Conservation (phyloP, 1,284 basidiomycete genomes). For the Pseudozyma hubeiensis region DNA sequence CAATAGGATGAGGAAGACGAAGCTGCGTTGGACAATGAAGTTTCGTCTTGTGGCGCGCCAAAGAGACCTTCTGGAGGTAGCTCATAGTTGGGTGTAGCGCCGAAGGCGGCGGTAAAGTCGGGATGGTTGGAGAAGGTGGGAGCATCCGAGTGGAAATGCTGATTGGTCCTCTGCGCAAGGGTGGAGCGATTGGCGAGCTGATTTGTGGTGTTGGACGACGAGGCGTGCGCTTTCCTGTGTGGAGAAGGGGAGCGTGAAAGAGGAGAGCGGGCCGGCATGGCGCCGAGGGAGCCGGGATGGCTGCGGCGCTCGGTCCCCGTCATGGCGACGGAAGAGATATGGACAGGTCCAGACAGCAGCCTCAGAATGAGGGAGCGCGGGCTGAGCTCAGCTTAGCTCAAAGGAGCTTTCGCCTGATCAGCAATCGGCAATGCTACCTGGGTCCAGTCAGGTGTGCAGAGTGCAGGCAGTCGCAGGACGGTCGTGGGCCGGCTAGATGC, state of each 20-base stretch:
- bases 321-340: conserved; percentile 23
- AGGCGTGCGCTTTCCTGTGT: conserved; percentile 11
- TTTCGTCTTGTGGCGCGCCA: conserved; percentile 4
- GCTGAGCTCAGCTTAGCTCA: too few species aligned
- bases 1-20: conserved; percentile 28
- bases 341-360: neutral
- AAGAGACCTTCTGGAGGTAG: conserved; percentile 44
- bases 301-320: conserved; percentile 43
- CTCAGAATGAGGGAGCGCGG: too few species aligned
- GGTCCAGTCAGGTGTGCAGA: too few species aligned
- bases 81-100: conserved; percentile 53
- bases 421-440: too few species aligned
- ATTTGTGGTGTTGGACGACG: conserved; percentile 13
- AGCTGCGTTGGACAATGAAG: conserved; percentile 7
- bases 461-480: too few species aligned
- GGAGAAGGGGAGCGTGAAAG: conserved; percentile 33
- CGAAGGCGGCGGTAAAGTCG: conserved; percentile 14
- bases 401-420: too few species aligned
- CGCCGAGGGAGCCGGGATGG: conserved; percentile 30
- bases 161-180: conserved; percentile 30
- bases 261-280: conserved; percentile 21
- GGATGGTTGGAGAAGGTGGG: conserved; percentile 15
- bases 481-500: too few species aligned
- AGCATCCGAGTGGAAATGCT: conserved; percentile 28
- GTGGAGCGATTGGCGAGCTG: conserved; percentile 20